Conservation (phyloP, 768 basidiomycete genomes). For the Phylloporus arenicola region DNA sequence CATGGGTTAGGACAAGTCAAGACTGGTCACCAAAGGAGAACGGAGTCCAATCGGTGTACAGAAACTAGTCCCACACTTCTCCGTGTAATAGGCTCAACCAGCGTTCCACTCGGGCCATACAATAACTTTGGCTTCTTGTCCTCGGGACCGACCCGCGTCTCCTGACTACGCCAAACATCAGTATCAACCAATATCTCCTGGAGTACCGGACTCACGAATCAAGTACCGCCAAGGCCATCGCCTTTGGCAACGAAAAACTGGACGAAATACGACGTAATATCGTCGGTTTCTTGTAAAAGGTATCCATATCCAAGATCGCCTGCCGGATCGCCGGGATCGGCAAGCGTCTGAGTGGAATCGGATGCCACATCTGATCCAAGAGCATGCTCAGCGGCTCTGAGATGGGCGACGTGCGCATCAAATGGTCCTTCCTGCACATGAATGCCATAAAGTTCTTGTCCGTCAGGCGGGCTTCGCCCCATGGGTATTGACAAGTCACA, state of each 20-base stretch:
- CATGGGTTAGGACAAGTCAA: no score
- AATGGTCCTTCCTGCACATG: not conserved
- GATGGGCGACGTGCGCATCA: constrained; percentile 5
- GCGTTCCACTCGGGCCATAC: not conserved
- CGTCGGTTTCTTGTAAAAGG: constrained; percentile 7
- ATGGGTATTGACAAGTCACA: constrained; percentile 46
- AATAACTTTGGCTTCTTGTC: not conserved
- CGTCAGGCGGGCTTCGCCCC: constrained; percentile 7
- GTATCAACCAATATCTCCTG: not conserved
- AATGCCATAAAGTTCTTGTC: constrained; percentile 6
- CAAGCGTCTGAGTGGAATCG: constrained; percentile 6
- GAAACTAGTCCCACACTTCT: no score
- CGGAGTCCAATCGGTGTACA: no score
- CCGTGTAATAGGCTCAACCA: not conserved
- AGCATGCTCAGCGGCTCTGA: constrained; percentile 8
- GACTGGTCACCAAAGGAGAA: no score
- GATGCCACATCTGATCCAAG: constrained; percentile 14
- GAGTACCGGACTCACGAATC: constrained; percentile 10
- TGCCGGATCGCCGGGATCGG: constrained; percentile 18
- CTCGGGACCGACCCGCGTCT: constrained; percentile 4
- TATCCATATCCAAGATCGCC: constrained; percentile 11
- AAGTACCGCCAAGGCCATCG: not conserved
- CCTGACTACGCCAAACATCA: constrained; percentile 8
- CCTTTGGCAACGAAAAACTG: not conserved
- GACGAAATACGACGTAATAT: not conserved